These are phyloP conservation scores for Saccharomyces paradoxus DNA, from an alignment of 805 yeast genomes.

Conservation along the genomic window DNA sequence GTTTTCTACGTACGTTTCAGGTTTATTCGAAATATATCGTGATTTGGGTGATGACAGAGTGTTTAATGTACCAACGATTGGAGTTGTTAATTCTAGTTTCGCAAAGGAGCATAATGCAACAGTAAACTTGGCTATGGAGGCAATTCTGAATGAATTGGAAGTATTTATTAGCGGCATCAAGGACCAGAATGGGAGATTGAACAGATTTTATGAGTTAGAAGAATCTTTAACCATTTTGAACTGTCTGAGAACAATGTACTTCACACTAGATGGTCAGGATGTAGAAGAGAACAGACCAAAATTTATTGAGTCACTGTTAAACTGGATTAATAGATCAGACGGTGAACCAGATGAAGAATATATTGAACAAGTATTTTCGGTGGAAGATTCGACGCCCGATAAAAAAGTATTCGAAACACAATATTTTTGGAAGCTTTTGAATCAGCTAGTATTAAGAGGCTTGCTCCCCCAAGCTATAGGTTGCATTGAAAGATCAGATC, in stretches of 20 bases:
- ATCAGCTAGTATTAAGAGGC: slow-evolving; percentile 54
- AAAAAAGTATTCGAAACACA: slow-evolving; percentile 33
- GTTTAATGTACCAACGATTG: slow-evolving; percentile 36
- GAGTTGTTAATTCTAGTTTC: slow-evolving; percentile 30
- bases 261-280: slow-evolving; percentile 18
- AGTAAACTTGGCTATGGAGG: slow-evolving; percentile 31
- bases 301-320: slow-evolving; percentile 38
- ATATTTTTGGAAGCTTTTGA: slow-evolving; percentile 55
- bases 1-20: slow-evolving; percentile 41
- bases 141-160: slow-evolving; percentile 31
- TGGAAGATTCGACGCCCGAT: slow-evolving; percentile 36
- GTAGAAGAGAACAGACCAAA: slow-evolving; percentile 24
- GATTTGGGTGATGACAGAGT: slow-evolving; percentile 37
- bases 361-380: slow-evolving; percentile 37
- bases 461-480: slow-evolving; percentile 45
- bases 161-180: slow-evolving; percentile 28
- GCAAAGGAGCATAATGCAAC: slow-evolving; percentile 31
- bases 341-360: slow-evolving; percentile 52
- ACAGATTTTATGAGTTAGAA: slow-evolving; percentile 33
- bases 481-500: slow-evolving; percentile 23
- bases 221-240: slow-evolving; percentile 47
- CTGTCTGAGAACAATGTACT: slow-evolving; percentile 46
- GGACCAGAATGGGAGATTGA: slow-evolving; percentile 22
- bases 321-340: slow-evolving; percentile 66
- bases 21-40: slow-evolving; percentile 47